These are phyloP conservation scores for Yamadazyma taylorii DNA, from an alignment of 1,139 yeast genomes.

Conservation along the genomic window DNA sequence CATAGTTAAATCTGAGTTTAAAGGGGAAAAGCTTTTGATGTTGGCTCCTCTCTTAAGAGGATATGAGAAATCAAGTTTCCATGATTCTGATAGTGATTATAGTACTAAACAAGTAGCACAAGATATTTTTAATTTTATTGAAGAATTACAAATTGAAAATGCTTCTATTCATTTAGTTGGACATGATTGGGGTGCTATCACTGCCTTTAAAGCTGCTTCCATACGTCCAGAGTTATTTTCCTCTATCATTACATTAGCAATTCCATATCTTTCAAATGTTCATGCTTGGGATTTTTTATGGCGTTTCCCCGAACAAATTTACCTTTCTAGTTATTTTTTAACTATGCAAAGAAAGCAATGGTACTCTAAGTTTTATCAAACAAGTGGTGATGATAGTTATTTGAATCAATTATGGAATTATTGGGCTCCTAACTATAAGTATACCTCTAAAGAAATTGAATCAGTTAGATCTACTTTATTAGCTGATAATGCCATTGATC, in stretches of 20 bases:
- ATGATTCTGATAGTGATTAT: slow-evolving; percentile 24
- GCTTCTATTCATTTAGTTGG: slow-evolving; percentile 41
- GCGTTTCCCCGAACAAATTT: slow-evolving; percentile 37
- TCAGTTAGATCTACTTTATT: slow-evolving; percentile 28
- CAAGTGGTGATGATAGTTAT: slow-evolving; percentile 25
- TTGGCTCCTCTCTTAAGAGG: slow-evolving; percentile 45
- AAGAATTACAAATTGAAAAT: slow-evolving; percentile 15
- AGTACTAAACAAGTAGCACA: slow-evolving; percentile 31
- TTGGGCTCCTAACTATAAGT: slow-evolving; percentile 47
- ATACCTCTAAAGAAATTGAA: slow-evolving; percentile 26
- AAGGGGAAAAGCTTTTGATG: slow-evolving; percentile 23
- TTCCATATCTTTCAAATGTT: slow-evolving; percentile 37
- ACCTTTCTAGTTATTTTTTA: slow-evolving; percentile 38
- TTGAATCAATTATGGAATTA: slow-evolving; percentile 36
- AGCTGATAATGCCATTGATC: slow-evolving; percentile 32
- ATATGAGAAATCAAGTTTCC: slow-evolving; percentile 39
- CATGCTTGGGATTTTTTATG: slow-evolving; percentile 27
- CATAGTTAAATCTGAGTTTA: slow-evolving; percentile 19
- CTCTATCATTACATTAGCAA: slow-evolving; percentile 40
- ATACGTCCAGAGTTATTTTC: slow-evolving; percentile 37
- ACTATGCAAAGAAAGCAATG: slow-evolving; percentile 37
- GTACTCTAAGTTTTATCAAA: slow-evolving; percentile 24
- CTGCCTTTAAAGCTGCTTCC: slow-evolving; percentile 36
- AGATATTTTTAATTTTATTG: slow-evolving; percentile 39
- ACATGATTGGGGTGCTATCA: slow-evolving; percentile 51